Evolutionary conservation across 2,329 filamentous ascomycete genomes (phyloP).

Genomic region (Exophiala viscosa): DNA sequence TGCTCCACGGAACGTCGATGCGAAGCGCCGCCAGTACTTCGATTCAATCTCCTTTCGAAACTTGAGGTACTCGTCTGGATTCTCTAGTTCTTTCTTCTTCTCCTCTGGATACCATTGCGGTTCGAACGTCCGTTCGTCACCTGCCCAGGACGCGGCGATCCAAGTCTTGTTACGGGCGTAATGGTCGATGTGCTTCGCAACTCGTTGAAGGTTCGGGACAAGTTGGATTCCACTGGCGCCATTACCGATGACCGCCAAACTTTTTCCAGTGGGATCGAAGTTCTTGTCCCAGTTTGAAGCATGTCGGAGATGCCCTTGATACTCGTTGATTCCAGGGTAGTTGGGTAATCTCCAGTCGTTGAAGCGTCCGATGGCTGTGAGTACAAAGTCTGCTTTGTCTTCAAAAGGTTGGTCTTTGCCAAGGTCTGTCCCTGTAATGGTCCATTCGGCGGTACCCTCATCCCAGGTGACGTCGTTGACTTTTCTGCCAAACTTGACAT

Average conservation of each 20-base stretch:
- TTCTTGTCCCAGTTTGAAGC: conserved; percentile 40
- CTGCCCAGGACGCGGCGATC: conserved; percentile 36
- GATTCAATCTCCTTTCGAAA: conserved; percentile 35
- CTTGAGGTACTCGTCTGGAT: conserved; percentile 28
- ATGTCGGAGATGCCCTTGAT: conserved; percentile 39
- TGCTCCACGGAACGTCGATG: conserved; percentile 21
- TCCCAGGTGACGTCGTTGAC: conserved; percentile 56
- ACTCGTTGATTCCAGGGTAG: conserved; percentile 31
- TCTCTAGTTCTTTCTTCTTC: conserved; percentile 24
- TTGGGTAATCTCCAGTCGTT: conserved; percentile 30
- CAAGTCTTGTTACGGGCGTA: conserved; percentile 32
- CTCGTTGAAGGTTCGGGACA: conserved; percentile 39
- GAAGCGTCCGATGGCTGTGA: conserved; percentile 57
- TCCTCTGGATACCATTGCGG: conserved; percentile 28
- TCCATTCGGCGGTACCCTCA: conserved; percentile 37
- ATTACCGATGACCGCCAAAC: conserved; percentile 30
- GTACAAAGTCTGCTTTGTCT: conserved; percentile 49
- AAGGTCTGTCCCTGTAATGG: conserved; percentile 9
- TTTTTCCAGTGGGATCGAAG: conserved; percentile 37
- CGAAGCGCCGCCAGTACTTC: conserved; percentile 30
- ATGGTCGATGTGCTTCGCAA: conserved; percentile 30
- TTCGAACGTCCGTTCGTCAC: conserved; percentile 23
- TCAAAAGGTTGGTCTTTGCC: conserved; percentile 22
- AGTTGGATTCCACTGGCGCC: conserved; percentile 31
- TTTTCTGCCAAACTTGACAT: conserved; percentile 56